These are phyloP conservation scores for Postia placenta DNA, from an alignment of 768 basidiomycete genomes.

Conservation along the genomic window DNA sequence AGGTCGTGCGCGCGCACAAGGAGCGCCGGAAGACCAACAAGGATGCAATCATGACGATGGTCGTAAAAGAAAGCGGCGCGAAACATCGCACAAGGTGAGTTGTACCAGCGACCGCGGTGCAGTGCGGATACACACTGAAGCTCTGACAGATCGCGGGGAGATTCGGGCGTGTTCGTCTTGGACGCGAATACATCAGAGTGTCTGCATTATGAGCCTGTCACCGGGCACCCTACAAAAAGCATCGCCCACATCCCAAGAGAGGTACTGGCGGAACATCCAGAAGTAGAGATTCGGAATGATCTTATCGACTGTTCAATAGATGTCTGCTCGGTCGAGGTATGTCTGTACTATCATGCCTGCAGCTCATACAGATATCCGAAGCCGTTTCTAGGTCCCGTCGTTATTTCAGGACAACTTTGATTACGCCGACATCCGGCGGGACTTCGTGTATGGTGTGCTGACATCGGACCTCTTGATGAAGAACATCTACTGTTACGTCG, in stretches of 20 bases:
- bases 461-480: conserved; percentile 94
- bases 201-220: conserved; percentile 76
- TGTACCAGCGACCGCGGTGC: too few species aligned
- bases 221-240: conserved; percentile 60
- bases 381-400: conserved; percentile 68
- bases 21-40: conserved; percentile 81
- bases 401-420: conserved; percentile 99
- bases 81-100: conserved; percentile 69
- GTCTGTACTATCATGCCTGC: conserved; percentile 1
- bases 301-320: conserved; percentile 87
- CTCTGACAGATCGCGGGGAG: conserved; percentile 53
- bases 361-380: too few species aligned
- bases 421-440: conserved; percentile 83
- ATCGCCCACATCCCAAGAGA: conserved; percentile 71
- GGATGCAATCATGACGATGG: conserved; percentile 96
- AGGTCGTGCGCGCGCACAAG: conserved; percentile 85
- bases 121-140: background rate
- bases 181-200: conserved; percentile 74
- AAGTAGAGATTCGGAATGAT: conserved; percentile 85
- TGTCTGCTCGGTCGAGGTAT: conserved; percentile 88
- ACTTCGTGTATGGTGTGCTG: conserved; percentile 92
- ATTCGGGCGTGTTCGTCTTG: conserved; percentile 74
- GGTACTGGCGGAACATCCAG: conserved; percentile 61
- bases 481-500: conserved; percentile 87
- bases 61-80: conserved; percentile 73